phyloP scores from a whole-genome alignment of 352 stramenopile species.

The Blastocystis sp. region DNA sequence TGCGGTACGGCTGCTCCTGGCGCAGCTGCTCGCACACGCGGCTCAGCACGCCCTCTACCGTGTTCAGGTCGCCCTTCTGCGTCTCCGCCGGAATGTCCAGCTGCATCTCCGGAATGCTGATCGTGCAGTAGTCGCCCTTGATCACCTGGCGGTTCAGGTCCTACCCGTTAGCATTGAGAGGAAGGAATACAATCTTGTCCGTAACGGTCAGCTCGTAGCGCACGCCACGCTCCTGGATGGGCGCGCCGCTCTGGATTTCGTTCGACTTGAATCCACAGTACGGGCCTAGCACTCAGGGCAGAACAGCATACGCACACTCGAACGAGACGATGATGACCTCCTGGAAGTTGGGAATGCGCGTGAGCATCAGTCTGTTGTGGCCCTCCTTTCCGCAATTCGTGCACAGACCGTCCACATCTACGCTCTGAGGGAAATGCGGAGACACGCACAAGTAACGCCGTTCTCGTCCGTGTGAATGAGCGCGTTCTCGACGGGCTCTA shows the following conservation, averaged over 20 bases:
- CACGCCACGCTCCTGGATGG: slow-evolving; percentile 77
- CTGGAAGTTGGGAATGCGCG: slow-evolving; percentile 87
- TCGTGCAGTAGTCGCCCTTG: slow-evolving; percentile 81
- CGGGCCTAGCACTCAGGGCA: slow-evolving; percentile 14
- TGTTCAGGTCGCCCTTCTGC: slow-evolving; percentile 83
- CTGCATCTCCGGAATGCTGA: slow-evolving; percentile 80
- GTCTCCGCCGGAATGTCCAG: slow-evolving; percentile 85
- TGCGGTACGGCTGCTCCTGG: slow-evolving; percentile 79
- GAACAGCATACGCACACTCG: slow-evolving; percentile 75
- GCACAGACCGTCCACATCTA: slow-evolving; percentile 79
- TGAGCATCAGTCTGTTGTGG: slow-evolving; percentile 84
- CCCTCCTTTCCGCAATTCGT: slow-evolving; percentile 84
- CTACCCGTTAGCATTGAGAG: slow-evolving; percentile 67
- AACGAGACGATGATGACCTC: slow-evolving; percentile 90
- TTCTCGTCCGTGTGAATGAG: slow-evolving; percentile 64
- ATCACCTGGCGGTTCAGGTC: slow-evolving; percentile 85
- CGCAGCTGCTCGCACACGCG: slow-evolving; percentile 79
- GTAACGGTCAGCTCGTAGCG: slow-evolving; percentile 76
- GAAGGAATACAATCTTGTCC: slow-evolving; percentile 8
- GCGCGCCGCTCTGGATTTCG: slow-evolving; percentile 71
- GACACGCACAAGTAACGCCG: slow-evolving; percentile 63
- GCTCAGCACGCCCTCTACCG: slow-evolving; percentile 78
- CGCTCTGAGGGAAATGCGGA: slow-evolving; percentile 69
- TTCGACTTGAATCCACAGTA: slow-evolving; percentile 78
- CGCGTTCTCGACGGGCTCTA: not conserved